A percentile compares a stretch with the other conserved stretches of the same genome.
phyloP scores from a whole-genome alignment of 148 eudicot genomes.

The Chenopodium formosanum region DNA sequence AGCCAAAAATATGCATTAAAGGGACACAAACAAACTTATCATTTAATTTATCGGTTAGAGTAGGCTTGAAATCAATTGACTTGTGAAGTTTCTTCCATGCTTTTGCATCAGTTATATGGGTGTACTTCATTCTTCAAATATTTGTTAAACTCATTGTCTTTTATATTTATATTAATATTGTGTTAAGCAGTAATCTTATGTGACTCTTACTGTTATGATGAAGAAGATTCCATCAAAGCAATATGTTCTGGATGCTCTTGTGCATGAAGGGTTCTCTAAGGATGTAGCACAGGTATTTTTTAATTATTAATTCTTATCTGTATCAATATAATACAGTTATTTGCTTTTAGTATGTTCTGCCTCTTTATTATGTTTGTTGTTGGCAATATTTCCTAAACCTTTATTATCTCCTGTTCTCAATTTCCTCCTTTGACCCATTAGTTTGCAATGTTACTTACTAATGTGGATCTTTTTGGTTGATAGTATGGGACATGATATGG shows the following conservation, averaged over 20 bases:
- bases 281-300: slow-evolving; percentile 81
- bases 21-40: neutral
- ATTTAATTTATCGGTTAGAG: neutral
- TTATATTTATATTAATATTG: neutral
- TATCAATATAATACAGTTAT: neutral
- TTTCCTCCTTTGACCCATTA: neutral
- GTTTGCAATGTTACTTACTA: neutral
- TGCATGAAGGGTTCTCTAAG: slow-evolving; percentile 66
- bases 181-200: neutral
- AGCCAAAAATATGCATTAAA: neutral
- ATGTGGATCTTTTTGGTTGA: neutral
- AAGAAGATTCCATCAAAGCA: slow-evolving; percentile 76
- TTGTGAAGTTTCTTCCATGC: neutral
- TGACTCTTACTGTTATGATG: slow-evolving; percentile 27
- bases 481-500: neutral
- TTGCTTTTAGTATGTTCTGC: neutral
- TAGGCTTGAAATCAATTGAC: neutral
- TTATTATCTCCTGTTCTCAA: neutral
- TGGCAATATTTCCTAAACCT: neutral
- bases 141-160: slow-evolving; percentile 9
- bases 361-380: neutral
- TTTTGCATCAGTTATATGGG: neutral
- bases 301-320: neutral
- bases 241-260: slow-evolving; percentile 63
- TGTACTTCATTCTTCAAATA: neutral